Base-by-base conservation (phyloP, 75 land plant genomes). In the Pseudotsuga menziesii region DNA sequence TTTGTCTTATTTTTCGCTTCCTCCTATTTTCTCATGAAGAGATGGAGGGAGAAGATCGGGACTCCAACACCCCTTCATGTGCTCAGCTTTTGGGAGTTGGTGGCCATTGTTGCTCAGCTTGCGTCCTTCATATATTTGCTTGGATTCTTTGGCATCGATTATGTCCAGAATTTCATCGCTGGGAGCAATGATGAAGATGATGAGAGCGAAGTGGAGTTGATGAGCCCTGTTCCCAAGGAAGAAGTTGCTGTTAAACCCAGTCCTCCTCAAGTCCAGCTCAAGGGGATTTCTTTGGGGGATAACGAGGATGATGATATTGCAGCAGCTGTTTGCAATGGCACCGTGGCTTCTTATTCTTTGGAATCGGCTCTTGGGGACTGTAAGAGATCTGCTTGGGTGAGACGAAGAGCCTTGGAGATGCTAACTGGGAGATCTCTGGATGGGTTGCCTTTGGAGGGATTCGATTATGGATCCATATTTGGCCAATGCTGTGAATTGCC, bases 401-500 rank as follows among this genome's bases (percentile, higher is more conserved):
- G 95, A 58, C 58, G 84, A 1, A 82, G 79, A 54, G 93, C 93
- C 4, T 58, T 88, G 67, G 78, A 88, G 83, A 74, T 83, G 74
- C 63, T 56, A 8, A 85, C 93, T 5, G 83, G 86, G 56, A 84
- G 83, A 56, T 82, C 89, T 6, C 64, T 93, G 57, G 82, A 87
- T 16, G 93, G 91, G 36, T 76, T 93, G 72, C 94, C 94, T 7
- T n/a, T 91, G 2, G 87, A 85, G 13, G 93, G 93, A 23, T 86
- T 92, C 73, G 88, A 92, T 56, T 92, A 92, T 76, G 75, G 64
- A 32, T 82, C 86, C 19, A 85, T 93, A 25, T 67, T 89, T 8
- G 96, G 96, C 39, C 91, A 89, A 75, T 93, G 96, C 80, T 93
- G 96, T 54, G 96, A 93, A 83, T 79, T 93, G 91, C 90, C 91